Conservation (phyloP, 441 rosid species). For the Populus hybrid region DNA sequence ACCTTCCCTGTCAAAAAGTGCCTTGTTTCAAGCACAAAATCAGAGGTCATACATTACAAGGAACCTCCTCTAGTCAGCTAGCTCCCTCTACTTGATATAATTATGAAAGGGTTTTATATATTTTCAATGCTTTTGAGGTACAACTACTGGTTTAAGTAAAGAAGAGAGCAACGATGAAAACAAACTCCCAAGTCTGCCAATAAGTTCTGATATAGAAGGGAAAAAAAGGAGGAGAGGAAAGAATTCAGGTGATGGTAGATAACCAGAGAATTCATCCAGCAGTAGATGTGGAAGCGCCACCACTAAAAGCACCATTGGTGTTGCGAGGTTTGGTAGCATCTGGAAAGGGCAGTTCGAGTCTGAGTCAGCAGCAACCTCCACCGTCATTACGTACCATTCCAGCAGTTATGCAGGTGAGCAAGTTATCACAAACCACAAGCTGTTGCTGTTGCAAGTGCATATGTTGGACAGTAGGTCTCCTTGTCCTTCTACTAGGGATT, state of each 20-base stretch:
- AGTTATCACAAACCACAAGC: slow-evolving; percentile 36
- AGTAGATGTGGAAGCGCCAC: slow-evolving; percentile 35
- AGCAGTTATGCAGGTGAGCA: slow-evolving; percentile 6
- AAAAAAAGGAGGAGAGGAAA: background rate
- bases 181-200: background rate
- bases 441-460: slow-evolving; percentile 61
- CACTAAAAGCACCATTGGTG: slow-evolving; percentile 30
- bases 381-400: slow-evolving; percentile 3
- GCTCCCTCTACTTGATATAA: background rate
- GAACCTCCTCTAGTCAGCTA: background rate
- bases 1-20: background rate
- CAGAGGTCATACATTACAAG: background rate
- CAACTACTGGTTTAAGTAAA: background rate
- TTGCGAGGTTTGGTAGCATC: slow-evolving; percentile 28
- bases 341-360: slow-evolving; percentile 22
- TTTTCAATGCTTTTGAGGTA: background rate
- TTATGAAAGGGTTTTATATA: background rate
- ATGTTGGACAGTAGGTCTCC: slow-evolving; percentile 66
- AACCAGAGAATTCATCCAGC: slow-evolving; percentile 46
- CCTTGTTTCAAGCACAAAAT: background rate
- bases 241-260: slow-evolving; percentile 35
- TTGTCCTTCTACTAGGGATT: slow-evolving; percentile 43
- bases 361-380: slow-evolving; percentile 13
- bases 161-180: background rate
- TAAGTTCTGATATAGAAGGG: background rate